Conservation (phyloP, 2,329 filamentous ascomycete species). For the Monosporascus sp. region DNA sequence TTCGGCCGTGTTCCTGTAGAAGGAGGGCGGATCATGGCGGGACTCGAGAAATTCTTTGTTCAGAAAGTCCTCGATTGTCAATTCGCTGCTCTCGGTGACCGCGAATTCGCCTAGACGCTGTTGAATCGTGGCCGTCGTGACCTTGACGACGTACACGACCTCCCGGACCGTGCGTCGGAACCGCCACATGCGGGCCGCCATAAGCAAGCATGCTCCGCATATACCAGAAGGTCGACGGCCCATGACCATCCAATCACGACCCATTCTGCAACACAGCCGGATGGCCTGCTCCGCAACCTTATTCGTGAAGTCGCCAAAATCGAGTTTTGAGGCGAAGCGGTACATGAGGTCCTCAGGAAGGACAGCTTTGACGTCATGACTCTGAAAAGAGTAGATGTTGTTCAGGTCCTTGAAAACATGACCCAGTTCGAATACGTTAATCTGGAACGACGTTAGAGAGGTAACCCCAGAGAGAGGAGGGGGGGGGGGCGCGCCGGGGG, state of each 20-base stretch:
- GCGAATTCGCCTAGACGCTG: conserved; percentile 91
- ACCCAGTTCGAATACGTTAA: conserved; percentile 90
- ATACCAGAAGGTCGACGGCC: conserved; percentile 90
- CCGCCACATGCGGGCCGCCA: conserved; percentile 97
- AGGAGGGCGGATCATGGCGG: conserved; percentile 73
- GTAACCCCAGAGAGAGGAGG: not conserved
- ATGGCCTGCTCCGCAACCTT: conserved; percentile 85
- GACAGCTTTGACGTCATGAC: conserved; percentile 55
- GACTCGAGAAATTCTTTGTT: conserved; percentile 67
- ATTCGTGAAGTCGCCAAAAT: conserved; percentile 77
- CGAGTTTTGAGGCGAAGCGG: conserved; percentile 84
- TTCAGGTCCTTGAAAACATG: conserved; percentile 82
- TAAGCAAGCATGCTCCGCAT: conserved; percentile 87
- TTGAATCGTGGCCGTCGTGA: conserved; percentile 88
- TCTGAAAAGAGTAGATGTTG: conserved; percentile 64
- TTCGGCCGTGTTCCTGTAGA: conserved; percentile 62
- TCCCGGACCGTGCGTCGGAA: conserved; percentile 88
- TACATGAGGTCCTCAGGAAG: conserved; percentile 87
- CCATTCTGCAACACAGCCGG: conserved; percentile 86
- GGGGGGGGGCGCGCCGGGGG: too few relatives aligned
- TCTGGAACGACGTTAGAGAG: conserved; percentile 27
- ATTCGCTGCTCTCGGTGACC: conserved; percentile 72
- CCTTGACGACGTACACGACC: conserved; percentile 97
- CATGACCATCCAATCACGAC: conserved; percentile 93
- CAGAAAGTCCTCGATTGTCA: conserved; percentile 84